These are phyloP conservation scores for Samsoniella hepiali DNA, from an alignment of 2,329 filamentous ascomycete species.

Conservation along the genomic window DNA sequence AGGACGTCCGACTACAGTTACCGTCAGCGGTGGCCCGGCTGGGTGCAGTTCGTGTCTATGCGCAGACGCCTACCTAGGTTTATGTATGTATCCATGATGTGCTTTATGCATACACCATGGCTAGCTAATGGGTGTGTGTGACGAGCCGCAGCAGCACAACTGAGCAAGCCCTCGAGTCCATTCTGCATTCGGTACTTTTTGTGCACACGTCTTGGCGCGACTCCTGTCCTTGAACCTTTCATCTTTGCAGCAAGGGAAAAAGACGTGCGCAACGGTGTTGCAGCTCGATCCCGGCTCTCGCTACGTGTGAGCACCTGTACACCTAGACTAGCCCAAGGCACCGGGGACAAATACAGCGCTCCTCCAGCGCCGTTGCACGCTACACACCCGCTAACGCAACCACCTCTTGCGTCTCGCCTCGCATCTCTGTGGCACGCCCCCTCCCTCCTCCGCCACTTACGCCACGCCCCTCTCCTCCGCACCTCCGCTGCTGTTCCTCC, in stretches of 20 bases:
- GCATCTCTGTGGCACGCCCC: too few relatives aligned
- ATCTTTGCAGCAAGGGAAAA: neutral
- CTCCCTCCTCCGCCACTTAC: neutral
- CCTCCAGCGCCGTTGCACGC: neutral
- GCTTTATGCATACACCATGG: neutral
- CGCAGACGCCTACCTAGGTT: neutral
- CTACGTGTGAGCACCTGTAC: neutral
- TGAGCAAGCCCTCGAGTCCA: neutral
- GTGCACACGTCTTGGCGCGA: too few relatives aligned
- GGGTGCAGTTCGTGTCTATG: too few relatives aligned
- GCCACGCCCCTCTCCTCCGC: neutral
- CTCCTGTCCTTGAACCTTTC: neutral
- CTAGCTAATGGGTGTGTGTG: neutral
- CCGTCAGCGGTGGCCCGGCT: neutral
- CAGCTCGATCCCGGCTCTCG: constrained; percentile 12
- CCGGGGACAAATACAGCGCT: neutral
- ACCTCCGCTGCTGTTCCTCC: neutral
- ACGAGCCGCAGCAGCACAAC: neutral
- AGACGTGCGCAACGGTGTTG: neutral
- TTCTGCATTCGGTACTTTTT: neutral
- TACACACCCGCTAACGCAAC: neutral
- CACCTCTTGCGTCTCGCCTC: too few relatives aligned
- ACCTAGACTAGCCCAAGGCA: neutral
- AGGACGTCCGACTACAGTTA: neutral
- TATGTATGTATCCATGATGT: neutral